Conservation (phyloP, 495 filamentous ascomycete genomes). For the Penicillium antarcticum region DNA sequence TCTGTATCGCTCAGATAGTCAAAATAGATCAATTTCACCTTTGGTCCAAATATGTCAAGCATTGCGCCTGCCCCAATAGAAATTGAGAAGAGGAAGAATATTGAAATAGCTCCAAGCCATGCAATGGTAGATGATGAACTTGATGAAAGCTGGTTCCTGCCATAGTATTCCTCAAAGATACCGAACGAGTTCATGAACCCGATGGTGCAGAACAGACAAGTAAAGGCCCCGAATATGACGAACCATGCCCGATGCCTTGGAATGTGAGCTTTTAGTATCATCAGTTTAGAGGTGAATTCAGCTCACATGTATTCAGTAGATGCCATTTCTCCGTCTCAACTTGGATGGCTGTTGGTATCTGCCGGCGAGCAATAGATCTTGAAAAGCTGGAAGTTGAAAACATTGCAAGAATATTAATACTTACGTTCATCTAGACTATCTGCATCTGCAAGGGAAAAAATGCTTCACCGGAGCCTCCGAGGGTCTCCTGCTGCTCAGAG, state of each 20-base stretch:
- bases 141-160: constrained; percentile 42
- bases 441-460: neutral
- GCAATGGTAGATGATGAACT: constrained; percentile 50
- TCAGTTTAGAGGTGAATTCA: neutral
- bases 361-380: no score
- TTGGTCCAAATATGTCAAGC: constrained; percentile 38
- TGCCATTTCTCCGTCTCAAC: neutral
- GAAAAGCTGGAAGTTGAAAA: neutral
- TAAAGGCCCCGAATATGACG: constrained; percentile 26
- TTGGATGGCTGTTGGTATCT: no score
- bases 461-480: neutral
- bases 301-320: constrained; percentile 26
- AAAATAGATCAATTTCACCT: constrained; percentile 2
- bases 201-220: constrained; percentile 47
- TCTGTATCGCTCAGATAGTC: no score
- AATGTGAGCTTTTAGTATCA: neutral
- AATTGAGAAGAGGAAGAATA: constrained; percentile 38
- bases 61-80: constrained; percentile 31
- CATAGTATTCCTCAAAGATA: constrained; percentile 60
- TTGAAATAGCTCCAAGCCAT: constrained; percentile 57
- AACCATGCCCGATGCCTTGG: constrained; percentile 22
- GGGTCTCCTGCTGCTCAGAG: neutral
- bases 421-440: neutral
- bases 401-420: neutral
- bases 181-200: constrained; percentile 65